Base-by-base conservation (phyloP, 1,284 basidiomycete species). In the Malassezia equina region DNA sequence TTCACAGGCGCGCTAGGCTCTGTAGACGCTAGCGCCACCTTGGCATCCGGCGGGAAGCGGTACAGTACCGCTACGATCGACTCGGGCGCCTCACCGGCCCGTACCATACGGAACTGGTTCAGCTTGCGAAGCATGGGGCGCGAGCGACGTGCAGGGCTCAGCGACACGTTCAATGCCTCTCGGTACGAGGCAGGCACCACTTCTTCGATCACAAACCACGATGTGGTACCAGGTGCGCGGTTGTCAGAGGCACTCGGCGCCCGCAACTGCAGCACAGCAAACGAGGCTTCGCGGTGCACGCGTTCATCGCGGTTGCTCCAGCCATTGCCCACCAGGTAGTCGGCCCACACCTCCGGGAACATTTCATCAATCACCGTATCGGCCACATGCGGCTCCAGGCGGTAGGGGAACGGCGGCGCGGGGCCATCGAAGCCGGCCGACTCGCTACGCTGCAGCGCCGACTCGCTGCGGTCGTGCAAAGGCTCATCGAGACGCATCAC, bases 251-350 rank as follows among this genome's bases (percentile, higher is more conserved):
- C 52, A 39, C 60, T 58, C 4, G 65, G 57, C 17, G 57, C 58
- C 55, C 64, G 65, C 61, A 70, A 63, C 61, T 74, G 71, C 27
- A 74, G 57, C 2, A 74, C 60, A 25, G 64, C 71, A 61, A 74
- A 74, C 52, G 62, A 71, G n/a, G 71, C 66, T 12, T 55, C 55
- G 15, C 71, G 59, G 47, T 73, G 70, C 27, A 71, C 70, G 12
- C 65, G 60, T 52, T 74, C 71, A 47, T 74, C 70, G 31, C 70
- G 62, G 40, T 71, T 70, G 58, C 66, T 68, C 71, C 71, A 74
- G 12, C 71, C 71, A 36, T 52, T 66, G 4, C 70, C 71, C 5
- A 74, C 32, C 3, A 73, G 55, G 28, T 64, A 69, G 51, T 74
- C 71, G 2, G 69, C 70, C 62, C 63, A 73, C 2, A 71, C 67